Conservation (phyloP, 768 basidiomycete genomes). For the Lyophyllum shimeji region DNA sequence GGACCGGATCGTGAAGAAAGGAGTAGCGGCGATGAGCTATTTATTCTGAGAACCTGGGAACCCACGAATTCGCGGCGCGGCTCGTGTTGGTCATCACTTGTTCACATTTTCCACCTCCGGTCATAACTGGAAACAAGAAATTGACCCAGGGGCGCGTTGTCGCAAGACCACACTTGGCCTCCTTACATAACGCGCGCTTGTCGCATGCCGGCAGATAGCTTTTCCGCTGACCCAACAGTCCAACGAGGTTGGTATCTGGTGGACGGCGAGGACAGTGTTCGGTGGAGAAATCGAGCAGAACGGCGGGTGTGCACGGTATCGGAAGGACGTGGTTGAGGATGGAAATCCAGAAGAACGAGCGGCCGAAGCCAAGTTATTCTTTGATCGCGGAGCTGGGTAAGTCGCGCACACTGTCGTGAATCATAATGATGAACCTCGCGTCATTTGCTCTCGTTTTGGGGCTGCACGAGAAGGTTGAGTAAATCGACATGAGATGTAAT, state of each 20-base stretch:
- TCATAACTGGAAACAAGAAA: neutral
- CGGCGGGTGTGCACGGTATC: neutral
- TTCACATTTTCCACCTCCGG: neutral
- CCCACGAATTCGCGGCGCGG: neutral
- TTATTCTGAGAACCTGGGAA: constrained; percentile 14
- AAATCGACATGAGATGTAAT: neutral
- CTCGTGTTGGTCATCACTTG: neutral
- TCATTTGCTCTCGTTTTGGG: neutral
- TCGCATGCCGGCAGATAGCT: neutral
- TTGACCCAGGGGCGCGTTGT: neutral
- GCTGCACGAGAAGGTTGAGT: neutral
- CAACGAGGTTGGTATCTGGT: neutral
- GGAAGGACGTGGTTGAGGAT: neutral
- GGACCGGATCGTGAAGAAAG: neutral
- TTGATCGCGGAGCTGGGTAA: neutral
- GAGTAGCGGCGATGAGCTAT: constrained; percentile 6
- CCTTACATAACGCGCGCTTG: constrained; percentile 8
- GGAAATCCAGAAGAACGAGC: neutral
- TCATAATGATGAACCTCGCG: neutral
- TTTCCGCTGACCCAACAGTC: neutral
- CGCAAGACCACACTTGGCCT: neutral
- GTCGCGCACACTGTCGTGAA: neutral
- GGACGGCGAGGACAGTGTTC: neutral
- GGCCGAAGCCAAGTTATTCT: constrained; percentile 1
- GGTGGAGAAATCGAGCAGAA: neutral